A percentile compares a stretch with the other conserved stretches of the same genome.
Conservation (phyloP, 2,329 filamentous ascomycete species). For the Chrysoporthe austroafricana region DNA sequence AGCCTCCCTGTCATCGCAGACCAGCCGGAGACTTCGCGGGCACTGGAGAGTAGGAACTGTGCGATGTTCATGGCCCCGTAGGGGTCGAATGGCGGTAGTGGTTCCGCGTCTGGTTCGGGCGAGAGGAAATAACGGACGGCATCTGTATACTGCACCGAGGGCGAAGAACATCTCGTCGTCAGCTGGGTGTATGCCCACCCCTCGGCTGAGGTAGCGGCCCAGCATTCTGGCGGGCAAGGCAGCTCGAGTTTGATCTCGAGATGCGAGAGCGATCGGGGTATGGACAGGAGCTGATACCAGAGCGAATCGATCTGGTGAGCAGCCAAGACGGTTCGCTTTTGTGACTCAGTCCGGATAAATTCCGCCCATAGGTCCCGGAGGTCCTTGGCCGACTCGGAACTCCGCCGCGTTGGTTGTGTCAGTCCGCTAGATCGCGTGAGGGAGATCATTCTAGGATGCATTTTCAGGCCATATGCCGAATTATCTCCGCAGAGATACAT, state of each 20-base stretch:
- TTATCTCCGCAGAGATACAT: slow-evolving; percentile 45
- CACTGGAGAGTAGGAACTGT: slow-evolving; percentile 46
- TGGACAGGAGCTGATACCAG: slow-evolving; percentile 48
- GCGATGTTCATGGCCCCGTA: slow-evolving; percentile 48
- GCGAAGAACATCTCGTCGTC: slow-evolving; percentile 28
- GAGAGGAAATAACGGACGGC: slow-evolving; percentile 44
- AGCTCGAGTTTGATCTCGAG: slow-evolving; percentile 50
- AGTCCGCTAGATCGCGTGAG: slow-evolving; percentile 41
- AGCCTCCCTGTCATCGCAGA: slow-evolving; percentile 47
- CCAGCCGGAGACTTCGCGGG: slow-evolving; percentile 47
- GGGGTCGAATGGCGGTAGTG: slow-evolving; percentile 42
- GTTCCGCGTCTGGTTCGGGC: slow-evolving; percentile 33
- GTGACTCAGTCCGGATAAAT: slow-evolving; percentile 43
- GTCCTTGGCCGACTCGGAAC: slow-evolving; percentile 34
- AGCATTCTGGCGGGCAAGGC: slow-evolving; percentile 43
- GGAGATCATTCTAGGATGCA: slow-evolving; percentile 46
- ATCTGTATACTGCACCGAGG: slow-evolving; percentile 39
- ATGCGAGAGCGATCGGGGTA: slow-evolving; percentile 42
- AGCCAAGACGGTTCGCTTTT: slow-evolving; percentile 47
- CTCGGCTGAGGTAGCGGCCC: slow-evolving; percentile 42
- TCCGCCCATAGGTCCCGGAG: slow-evolving; percentile 45
- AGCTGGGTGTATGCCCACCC: slow-evolving; percentile 42
- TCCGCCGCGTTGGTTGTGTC: slow-evolving; percentile 37
- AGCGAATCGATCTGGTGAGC: slow-evolving; percentile 48
- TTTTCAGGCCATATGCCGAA: slow-evolving; percentile 41